These are phyloP conservation scores for Ascoidea asiatica DNA, from an alignment of 805 yeast genomes.

Conservation along the genomic window DNA sequence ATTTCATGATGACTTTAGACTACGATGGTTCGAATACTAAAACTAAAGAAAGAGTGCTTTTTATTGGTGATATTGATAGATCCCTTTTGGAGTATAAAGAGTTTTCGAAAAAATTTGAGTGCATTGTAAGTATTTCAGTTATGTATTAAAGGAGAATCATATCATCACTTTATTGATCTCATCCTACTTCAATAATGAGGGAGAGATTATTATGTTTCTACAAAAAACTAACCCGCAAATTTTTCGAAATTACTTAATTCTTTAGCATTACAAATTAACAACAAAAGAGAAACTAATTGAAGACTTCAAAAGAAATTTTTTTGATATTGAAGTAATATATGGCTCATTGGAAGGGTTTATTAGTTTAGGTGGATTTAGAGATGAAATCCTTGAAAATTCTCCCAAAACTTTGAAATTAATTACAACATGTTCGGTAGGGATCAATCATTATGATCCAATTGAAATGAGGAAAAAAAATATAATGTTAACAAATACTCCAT, in stretches of 20 bases:
- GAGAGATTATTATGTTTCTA: no score
- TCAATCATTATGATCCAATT: constrained; percentile 33
- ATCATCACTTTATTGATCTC: no score
- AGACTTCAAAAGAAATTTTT: constrained; percentile 22
- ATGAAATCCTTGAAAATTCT: constrained; percentile 26
- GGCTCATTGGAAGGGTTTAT: constrained; percentile 47
- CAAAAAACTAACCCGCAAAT: no score
- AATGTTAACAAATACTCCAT: constrained; percentile 26
- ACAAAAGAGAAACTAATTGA: constrained; percentile 24
- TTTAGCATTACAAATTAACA: constrained; percentile 21
- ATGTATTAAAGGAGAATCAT: no score
- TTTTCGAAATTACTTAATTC: no score
- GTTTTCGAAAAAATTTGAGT: constrained; percentile 3
- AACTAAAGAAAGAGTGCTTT: constrained; percentile 4
- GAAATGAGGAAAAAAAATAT: constrained; percentile 26
- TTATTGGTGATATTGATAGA: constrained; percentile 3
- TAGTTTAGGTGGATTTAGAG: constrained; percentile 34
- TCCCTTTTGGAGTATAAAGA: constrained; percentile 2
- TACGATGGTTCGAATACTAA: no score
- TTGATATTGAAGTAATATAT: constrained; percentile 35
- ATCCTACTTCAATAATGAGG: no score
- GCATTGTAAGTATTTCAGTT: no score
- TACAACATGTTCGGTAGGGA: constrained; percentile 44
- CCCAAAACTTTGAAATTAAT: constrained; percentile 34
- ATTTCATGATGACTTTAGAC: no score